Evolutionary conservation across 345 rosid genomes (phyloP).

Genomic region (Linum lewisii): DNA sequence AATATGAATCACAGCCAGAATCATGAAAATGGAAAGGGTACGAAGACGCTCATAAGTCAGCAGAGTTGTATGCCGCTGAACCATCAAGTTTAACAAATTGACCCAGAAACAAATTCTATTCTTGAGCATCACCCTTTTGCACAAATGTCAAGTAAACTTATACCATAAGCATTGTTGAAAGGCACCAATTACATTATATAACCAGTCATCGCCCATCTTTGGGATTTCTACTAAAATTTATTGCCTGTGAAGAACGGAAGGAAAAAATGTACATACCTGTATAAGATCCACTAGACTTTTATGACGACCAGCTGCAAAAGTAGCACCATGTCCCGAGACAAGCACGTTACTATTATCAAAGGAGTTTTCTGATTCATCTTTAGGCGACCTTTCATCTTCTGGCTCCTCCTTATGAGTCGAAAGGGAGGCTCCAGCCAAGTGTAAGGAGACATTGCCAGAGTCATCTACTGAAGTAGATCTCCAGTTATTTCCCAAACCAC

Average conservation of each 20-base stretch:
- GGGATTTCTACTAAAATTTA: neutral
- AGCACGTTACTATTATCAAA: constrained; percentile 5
- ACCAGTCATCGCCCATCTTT: neutral
- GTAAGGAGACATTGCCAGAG: constrained; percentile 35
- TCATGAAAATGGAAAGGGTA: too few species aligned
- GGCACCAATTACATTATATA: neutral
- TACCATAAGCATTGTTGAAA: neutral
- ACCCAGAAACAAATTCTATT: too few species aligned
- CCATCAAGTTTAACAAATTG: too few species aligned
- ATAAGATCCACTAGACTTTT: constrained; percentile 84
- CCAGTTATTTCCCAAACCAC: constrained; percentile 49
- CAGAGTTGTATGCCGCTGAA: too few species aligned
- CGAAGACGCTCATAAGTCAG: too few species aligned
- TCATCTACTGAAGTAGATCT: constrained; percentile 42
- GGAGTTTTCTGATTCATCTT: constrained; percentile 19
- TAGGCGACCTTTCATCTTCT: constrained; percentile 58
- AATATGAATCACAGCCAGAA: too few species aligned
- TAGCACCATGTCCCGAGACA: constrained; percentile 23
- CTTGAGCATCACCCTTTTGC: neutral
- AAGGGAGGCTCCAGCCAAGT: constrained; percentile 42
- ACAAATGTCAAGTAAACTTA: neutral
- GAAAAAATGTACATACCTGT: constrained; percentile 43
- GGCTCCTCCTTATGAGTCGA: constrained; percentile 74
- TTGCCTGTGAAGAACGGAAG: neutral
- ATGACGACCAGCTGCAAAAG: constrained; percentile 46